Conservation (phyloP, 768 basidiomycete genomes). For the Pisolithus albus region DNA sequence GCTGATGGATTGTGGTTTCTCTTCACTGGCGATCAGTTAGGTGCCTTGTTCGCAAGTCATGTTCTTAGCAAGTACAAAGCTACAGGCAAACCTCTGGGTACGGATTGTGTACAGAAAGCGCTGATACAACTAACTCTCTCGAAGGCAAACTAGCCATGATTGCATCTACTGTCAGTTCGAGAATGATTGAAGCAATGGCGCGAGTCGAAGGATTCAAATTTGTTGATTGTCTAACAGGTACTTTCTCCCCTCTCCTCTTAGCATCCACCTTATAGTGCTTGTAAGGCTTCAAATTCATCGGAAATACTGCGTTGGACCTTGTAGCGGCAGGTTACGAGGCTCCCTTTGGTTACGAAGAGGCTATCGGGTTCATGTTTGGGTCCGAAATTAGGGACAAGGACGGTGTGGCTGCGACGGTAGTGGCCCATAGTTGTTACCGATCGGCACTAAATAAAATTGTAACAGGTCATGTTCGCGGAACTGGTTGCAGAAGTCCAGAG, state of each 20-base stretch:
- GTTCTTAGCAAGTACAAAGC: slow-evolving; percentile 39
- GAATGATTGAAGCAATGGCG: slow-evolving; percentile 81
- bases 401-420: slow-evolving; percentile 74
- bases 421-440: slow-evolving; percentile 2
- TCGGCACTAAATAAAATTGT: slow-evolving; percentile 2
- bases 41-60: slow-evolving; percentile 47
- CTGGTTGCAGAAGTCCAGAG: slow-evolving; percentile 46
- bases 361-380: slow-evolving; percentile 89
- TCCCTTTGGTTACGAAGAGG: slow-evolving; percentile 85
- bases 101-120: slow-evolving; percentile 20
- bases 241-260: background rate
- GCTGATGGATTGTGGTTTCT: slow-evolving; percentile 50
- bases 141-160: slow-evolving; percentile 72
- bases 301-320: slow-evolving; percentile 69
- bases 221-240: slow-evolving; percentile 79
- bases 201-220: slow-evolving; percentile 73
- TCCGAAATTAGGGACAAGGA: slow-evolving; percentile 79
- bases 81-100: slow-evolving; percentile 39
- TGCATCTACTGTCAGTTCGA: slow-evolving; percentile 85
- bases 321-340: slow-evolving; percentile 62
- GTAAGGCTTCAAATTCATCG: slow-evolving; percentile 84
- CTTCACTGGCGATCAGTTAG: slow-evolving; percentile 86
- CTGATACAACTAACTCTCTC: slow-evolving; percentile 29
- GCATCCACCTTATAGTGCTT: slow-evolving; percentile 1
- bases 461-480: slow-evolving; percentile 62